Percentiles rank a stretch among this genome's conserved stretches.
phyloP scores from a whole-genome alignment of 2,329 filamentous ascomycete genomes.

The Aspergillus sergii region DNA sequence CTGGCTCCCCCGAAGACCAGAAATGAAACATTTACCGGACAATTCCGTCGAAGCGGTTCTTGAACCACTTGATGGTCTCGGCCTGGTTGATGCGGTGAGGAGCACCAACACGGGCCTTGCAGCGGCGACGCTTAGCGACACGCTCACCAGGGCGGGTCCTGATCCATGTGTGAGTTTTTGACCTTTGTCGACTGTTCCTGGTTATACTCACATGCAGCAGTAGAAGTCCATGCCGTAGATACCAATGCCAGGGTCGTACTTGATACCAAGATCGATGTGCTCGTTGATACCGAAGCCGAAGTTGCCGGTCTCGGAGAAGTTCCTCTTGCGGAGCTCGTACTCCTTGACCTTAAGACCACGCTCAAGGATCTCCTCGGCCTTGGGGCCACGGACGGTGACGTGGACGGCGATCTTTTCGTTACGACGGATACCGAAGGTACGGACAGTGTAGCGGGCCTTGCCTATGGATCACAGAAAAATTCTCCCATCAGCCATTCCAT shows the following conservation, averaged over 20 bases:
- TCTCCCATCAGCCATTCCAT: constrained; percentile 21
- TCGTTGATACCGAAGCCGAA: constrained; percentile 99
- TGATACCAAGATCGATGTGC: constrained; percentile 99
- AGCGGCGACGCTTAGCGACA: constrained; percentile 91
- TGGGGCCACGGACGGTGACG: constrained; percentile 98
- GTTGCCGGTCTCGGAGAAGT: constrained; percentile 99
- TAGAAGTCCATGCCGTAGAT: constrained; percentile 99
- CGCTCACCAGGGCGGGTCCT: constrained; percentile 97
- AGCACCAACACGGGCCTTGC: constrained; percentile 81
- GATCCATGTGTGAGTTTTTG: constrained; percentile 32
- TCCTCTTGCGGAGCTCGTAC: constrained; percentile 98
- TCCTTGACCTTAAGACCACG: constrained; percentile 99
- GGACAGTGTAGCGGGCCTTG: constrained; percentile 99
- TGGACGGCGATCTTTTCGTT: constrained; percentile 99
- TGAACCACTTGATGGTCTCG: constrained; percentile 98
- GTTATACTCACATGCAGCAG: constrained; percentile 84
- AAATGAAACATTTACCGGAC: constrained; percentile 74
- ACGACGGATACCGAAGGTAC: constrained; percentile 99
- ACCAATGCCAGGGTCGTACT: constrained; percentile 97
- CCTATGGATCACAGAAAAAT: constrained; percentile 53
- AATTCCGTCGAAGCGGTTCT: constrained; percentile 95
- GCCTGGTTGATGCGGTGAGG: constrained; percentile 90
- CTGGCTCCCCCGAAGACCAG: constrained; percentile 27
- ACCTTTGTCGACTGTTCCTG: not conserved
- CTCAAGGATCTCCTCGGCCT: constrained; percentile 99